Evolutionary conservation across 805 yeast genomes (phyloP).

Genomic region (Candida khao-thaluensis): DNA sequence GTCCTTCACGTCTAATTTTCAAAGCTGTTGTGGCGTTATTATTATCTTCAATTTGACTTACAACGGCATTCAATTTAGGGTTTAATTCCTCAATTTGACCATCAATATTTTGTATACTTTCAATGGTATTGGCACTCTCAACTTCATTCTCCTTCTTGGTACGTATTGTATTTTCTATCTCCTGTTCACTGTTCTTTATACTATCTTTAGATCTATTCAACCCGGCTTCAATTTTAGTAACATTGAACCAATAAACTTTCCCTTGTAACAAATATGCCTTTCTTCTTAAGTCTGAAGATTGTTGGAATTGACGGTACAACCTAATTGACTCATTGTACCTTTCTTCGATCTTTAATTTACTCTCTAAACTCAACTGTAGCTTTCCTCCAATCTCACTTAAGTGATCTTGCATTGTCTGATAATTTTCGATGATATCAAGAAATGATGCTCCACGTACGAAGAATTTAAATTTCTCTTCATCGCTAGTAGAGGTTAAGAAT

Average conservation of each 20-base stretch:
- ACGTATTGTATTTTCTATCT: constrained; percentile 1
- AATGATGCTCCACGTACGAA: constrained; percentile 81
- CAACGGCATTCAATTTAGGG: constrained; percentile 14
- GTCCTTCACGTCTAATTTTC: constrained; percentile 18
- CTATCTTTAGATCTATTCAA: constrained; percentile 12
- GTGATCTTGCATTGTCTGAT: constrained; percentile 31
- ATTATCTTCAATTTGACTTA: constrained; percentile 15
- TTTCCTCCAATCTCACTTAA: constrained; percentile 30
- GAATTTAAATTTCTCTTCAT: constrained; percentile 66
- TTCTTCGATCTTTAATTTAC: constrained; percentile 24
- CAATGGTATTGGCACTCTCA: neutral
- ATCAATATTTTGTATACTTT: neutral
- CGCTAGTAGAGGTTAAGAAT: constrained; percentile 75
- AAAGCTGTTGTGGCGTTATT: constrained; percentile 5
- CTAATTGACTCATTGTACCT: constrained; percentile 29
- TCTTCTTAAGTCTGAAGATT: constrained; percentile 33
- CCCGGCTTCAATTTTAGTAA: constrained; percentile 24
- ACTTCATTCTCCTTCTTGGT: neutral
- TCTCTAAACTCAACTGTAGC: constrained; percentile 24
- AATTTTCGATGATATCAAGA: constrained; percentile 60
- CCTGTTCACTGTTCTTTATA: constrained; percentile 13
- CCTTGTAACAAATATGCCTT: constrained; percentile 37
- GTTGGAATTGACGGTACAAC: constrained; percentile 33
- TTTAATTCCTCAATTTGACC: neutral
- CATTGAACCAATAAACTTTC: constrained; percentile 44